Evolutionary conservation across 495 filamentous ascomycete genomes (phyloP).

Genomic region (Cairneyella variabilis): DNA sequence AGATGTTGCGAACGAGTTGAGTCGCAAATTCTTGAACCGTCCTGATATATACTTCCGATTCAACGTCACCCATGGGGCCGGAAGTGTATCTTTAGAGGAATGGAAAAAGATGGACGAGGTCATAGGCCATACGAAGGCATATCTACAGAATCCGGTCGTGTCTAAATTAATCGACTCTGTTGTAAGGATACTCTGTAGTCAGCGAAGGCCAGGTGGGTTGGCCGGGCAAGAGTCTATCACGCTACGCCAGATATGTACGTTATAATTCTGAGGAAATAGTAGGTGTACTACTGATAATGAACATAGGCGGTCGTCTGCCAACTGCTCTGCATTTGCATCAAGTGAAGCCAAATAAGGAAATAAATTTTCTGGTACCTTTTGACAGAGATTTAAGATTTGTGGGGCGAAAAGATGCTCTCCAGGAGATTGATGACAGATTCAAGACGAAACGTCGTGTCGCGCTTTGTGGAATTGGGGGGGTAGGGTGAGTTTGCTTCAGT

Average conservation of each 20-base stretch:
- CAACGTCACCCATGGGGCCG: conserved; percentile 6
- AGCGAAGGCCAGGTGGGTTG: no score
- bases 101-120: no score
- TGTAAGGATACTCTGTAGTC: no score
- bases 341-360: background rate
- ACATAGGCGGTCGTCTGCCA: no score
- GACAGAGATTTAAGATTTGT: conserved; percentile 13
- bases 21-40: background rate
- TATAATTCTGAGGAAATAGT: no score
- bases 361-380: conserved; percentile 17
- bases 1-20: conserved; percentile 2
- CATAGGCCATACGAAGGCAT: no score
- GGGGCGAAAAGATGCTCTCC: conserved; percentile 7
- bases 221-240: no score
- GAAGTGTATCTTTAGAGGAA: conserved; percentile 2
- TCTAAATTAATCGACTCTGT: background rate
- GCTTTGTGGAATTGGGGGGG: conserved; percentile 17
- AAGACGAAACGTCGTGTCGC: conserved; percentile 7
- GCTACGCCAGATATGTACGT: no score
- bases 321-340: no score
- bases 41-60: conserved; percentile 19
- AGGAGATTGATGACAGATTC: conserved; percentile 5
- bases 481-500: conserved; percentile 9
- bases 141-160: background rate
- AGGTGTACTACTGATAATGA: no score